A percentile compares a stretch with the other conserved stretches of the same genome.
phyloP scores from a whole-genome alignment of 257 asterid species.

The Lycium barbarum region DNA sequence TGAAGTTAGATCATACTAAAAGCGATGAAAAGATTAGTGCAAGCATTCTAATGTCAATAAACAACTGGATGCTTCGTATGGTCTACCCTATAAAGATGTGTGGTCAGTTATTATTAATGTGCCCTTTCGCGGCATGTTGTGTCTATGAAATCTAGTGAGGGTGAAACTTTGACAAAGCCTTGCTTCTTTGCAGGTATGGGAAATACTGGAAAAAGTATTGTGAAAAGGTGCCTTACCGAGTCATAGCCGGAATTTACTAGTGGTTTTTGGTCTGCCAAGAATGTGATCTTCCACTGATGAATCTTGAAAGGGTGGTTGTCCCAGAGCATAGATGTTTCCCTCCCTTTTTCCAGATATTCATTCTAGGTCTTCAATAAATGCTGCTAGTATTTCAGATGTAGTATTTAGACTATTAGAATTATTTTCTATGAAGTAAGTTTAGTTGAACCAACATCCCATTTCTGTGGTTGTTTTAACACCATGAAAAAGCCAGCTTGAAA shows the following conservation, averaged over 20 bases:
- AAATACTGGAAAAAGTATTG: conserved; percentile 93
- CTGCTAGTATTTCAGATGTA: neutral
- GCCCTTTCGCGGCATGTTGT: neutral
- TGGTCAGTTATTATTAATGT: neutral
- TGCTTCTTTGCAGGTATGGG: conserved; percentile 70
- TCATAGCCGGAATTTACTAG: conserved; percentile 81
- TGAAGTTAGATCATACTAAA: conserved; percentile 6
- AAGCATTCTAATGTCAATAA: neutral
- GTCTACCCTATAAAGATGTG: neutral
- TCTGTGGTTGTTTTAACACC: neutral
- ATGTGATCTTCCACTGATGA: conserved; percentile 16
- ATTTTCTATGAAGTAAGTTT: neutral
- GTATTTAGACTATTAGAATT: neutral
- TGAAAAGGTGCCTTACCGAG: conserved; percentile 79
- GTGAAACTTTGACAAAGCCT: conserved; percentile 20
- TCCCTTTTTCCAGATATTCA: neutral
- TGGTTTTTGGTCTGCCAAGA: conserved; percentile 25
- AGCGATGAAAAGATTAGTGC: neutral
- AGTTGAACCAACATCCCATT: conserved; percentile 1
- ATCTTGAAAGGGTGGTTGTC: neutral
- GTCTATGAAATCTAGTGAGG: neutral
- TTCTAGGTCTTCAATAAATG: neutral
- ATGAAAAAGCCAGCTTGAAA: neutral
- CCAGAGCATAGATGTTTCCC: neutral
- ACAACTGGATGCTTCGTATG: neutral